These are phyloP conservation scores for Citrullus amarus DNA, from an alignment of 306 rosid species.

Conservation along the genomic window DNA sequence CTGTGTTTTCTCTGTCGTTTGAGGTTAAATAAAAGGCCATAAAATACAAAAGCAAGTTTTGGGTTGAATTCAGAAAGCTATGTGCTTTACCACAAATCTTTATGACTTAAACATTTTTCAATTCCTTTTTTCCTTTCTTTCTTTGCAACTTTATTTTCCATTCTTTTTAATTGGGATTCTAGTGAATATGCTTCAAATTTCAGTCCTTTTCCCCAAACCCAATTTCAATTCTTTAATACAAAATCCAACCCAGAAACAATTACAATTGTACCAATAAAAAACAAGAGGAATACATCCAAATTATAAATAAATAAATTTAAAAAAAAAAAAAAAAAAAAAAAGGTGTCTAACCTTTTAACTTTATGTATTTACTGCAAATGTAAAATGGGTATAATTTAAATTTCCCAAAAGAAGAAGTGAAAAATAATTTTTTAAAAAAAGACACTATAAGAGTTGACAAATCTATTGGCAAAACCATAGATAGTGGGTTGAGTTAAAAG, in stretches of 20 bases:
- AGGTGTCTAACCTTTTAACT: neutral
- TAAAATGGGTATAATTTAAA: no score
- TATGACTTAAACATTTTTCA: neutral
- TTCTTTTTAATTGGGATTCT: neutral
- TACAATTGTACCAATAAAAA: neutral
- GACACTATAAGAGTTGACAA: neutral
- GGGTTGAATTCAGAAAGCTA: slow-evolving; percentile 16
- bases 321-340: neutral
- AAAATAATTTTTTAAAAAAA: neutral
- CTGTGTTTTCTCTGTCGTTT: slow-evolving; percentile 19
- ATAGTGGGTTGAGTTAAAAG: neutral
- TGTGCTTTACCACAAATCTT: slow-evolving; percentile 5
- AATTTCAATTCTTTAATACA: neutral
- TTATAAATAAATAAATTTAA: neutral
- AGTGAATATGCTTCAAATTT: neutral
- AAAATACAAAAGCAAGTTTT: slow-evolving; percentile 5
- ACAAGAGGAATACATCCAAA: neutral
- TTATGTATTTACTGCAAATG: neutral
- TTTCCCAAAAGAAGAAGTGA: no score
- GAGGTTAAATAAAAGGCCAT: slow-evolving; percentile 18
- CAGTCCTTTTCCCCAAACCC: neutral
- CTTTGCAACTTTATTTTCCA: neutral
- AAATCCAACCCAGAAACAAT: neutral
- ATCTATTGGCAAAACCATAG: neutral
- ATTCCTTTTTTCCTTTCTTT: neutral